These are phyloP conservation scores for Podospora anserina DNA, from an alignment of 495 filamentous ascomycete genomes.

Conservation along the genomic window DNA sequence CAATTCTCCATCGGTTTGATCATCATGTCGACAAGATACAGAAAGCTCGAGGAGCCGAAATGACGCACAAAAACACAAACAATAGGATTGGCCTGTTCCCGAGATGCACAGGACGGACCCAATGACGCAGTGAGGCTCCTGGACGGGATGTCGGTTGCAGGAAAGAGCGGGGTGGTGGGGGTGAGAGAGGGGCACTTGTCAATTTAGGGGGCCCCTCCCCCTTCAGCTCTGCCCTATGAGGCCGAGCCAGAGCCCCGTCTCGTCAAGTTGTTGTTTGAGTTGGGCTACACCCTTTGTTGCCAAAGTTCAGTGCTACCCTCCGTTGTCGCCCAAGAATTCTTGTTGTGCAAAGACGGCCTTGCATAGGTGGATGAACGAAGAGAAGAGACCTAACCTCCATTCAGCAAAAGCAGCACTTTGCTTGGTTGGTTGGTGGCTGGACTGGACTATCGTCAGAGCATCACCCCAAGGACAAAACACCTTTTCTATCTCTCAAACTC, in stretches of 20 bases:
- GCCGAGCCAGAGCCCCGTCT: neutral
- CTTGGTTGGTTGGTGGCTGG: neutral
- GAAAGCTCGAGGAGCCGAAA: neutral
- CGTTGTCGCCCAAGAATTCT: neutral
- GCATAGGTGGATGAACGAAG: neutral
- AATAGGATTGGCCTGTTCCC: neutral
- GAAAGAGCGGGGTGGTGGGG: neutral
- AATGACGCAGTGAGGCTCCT: conserved; percentile 6
- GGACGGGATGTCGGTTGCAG: neutral
- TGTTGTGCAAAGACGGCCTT: neutral
- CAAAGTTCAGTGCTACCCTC: neutral
- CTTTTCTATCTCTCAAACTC: neutral
- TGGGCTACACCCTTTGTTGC: neutral
- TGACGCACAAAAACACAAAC: neutral
- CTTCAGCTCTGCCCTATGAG: conserved; percentile 7
- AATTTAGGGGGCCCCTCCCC: neutral
- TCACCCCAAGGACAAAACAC: neutral
- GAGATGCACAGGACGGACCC: neutral
- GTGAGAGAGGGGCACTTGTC: neutral
- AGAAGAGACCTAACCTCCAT: neutral
- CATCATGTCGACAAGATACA: neutral
- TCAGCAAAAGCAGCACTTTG: neutral
- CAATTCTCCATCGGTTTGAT: neutral
- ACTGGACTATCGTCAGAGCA: neutral
- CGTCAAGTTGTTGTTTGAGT: neutral